phyloP scores from a whole-genome alignment of 2,329 filamentous ascomycete species.

The Botrytis galanthina region DNA sequence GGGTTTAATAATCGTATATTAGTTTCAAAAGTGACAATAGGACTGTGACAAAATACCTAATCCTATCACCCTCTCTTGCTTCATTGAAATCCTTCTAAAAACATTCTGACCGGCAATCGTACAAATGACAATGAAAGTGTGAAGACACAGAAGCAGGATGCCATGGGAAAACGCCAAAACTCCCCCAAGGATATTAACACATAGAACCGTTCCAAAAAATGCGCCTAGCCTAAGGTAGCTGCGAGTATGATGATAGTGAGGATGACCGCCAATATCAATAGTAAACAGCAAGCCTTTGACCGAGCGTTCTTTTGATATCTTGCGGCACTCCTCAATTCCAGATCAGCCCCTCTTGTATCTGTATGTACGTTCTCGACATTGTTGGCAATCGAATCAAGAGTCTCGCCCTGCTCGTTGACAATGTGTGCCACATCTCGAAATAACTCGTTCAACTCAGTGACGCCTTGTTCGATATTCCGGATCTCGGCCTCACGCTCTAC shows the following conservation, averaged over 20 bases:
- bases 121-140: conserved; percentile 6
- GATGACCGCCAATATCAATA: conserved; percentile 86
- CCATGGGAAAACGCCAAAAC: conserved; percentile 20
- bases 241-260: conserved; percentile 87
- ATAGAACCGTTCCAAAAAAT: conserved; percentile 1
- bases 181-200: conserved; percentile 19
- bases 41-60: neutral
- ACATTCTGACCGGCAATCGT: neutral
- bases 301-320: conserved; percentile 93
- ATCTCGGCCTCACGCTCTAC: conserved; percentile 97
- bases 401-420: conserved; percentile 87
- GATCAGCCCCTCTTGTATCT: conserved; percentile 80
- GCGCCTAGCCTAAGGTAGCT: conserved; percentile 67
- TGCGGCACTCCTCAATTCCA: conserved; percentile 80
- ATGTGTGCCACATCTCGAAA: conserved; percentile 99
- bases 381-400: conserved; percentile 80
- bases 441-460: conserved; percentile 91
- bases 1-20: conserved; percentile 7
- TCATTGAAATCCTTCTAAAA: conserved; percentile 4
- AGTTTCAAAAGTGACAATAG: neutral
- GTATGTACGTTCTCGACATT: conserved; percentile 82
- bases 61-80: neutral
- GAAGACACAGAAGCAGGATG: neutral
- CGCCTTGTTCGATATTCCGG: conserved; percentile 93
- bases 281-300: conserved; percentile 88